phyloP scores from a whole-genome alignment of 495 filamentous ascomycete genomes.

The Aspergillus steynii region DNA sequence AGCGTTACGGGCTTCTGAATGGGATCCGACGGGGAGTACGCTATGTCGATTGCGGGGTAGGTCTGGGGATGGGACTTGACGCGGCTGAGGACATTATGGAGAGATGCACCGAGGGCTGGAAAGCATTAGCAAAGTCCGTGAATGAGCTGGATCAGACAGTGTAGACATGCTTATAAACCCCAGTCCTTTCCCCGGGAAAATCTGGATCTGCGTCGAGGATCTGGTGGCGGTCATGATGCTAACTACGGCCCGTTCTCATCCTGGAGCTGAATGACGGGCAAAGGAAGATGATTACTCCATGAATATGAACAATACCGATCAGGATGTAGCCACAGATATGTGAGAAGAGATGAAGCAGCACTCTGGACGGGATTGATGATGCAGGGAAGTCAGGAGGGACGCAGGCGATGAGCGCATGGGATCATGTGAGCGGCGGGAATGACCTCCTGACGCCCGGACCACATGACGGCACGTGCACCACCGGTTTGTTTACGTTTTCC shows the following conservation, averaged over 20 bases:
- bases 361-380: conserved; percentile 3
- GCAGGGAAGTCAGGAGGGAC: not conserved
- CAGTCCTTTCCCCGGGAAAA: conserved; percentile 73
- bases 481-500: conserved; percentile 49
- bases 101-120: conserved; percentile 79
- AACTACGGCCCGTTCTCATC: conserved; percentile 19
- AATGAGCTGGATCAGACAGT: not conserved
- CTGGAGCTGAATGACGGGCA: conserved; percentile 14
- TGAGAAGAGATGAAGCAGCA: not conserved
- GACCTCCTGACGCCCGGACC: conserved; percentile 19
- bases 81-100: conserved; percentile 82
- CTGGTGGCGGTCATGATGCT: conserved; percentile 48
- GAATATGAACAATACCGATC: not conserved
- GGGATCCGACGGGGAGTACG: conserved; percentile 70
- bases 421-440: conserved; percentile 41
- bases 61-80: conserved; percentile 79
- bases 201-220: conserved; percentile 56
- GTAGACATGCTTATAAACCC: conserved; percentile 70
- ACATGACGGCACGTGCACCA: conserved; percentile 19
- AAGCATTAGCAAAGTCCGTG: conserved; percentile 24
- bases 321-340: not conserved
- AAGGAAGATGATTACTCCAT: conserved; percentile 7
- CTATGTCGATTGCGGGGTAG: conserved; percentile 80
- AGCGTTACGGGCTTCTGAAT: conserved; percentile 71
- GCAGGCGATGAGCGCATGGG: conserved; percentile 17